phyloP scores from a whole-genome alignment of 495 filamentous ascomycete species.

The Friedmanniomyces simplex region DNA sequence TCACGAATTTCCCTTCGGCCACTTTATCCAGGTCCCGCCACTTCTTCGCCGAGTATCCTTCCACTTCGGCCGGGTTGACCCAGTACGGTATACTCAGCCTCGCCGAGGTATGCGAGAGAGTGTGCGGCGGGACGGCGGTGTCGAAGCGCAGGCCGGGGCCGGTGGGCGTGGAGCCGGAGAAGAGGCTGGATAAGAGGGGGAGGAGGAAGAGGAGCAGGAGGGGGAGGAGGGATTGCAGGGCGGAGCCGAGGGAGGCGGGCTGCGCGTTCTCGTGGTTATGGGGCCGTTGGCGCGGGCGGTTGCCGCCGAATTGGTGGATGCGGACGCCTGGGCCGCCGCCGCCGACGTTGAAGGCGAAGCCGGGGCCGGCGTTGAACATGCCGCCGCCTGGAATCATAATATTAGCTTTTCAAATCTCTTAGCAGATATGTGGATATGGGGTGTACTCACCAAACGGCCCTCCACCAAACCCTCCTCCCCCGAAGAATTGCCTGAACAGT shows the following conservation, averaged over 20 bases:
- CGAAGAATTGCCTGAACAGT: conserved; percentile 91
- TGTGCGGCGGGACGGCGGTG: conserved; percentile 50
- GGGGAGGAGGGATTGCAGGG: conserved; percentile 58
- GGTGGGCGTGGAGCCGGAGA: conserved; percentile 46
- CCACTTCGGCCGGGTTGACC: conserved; percentile 67
- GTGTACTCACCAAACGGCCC: conserved; percentile 54
- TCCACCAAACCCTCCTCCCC: conserved; percentile 49
- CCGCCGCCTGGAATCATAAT: conserved; percentile 29
- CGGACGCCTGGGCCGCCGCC: conserved; percentile 34
- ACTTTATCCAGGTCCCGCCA: conserved; percentile 61
- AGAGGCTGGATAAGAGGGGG: conserved; percentile 71
- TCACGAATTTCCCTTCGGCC: conserved; percentile 64
- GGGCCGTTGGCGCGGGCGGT: conserved; percentile 29
- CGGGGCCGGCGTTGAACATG: conserved; percentile 40
- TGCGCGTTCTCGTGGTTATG: conserved; percentile 22
- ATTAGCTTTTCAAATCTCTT: conserved; percentile 19
- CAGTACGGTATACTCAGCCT: conserved; percentile 69
- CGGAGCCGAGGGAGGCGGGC: conserved; percentile 7
- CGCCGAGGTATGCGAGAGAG: conserved; percentile 58
- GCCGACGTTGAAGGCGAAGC: conserved; percentile 87
- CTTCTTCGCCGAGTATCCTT: conserved; percentile 53
- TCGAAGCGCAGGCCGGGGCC: conserved; percentile 66
- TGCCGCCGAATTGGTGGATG: conserved; percentile 48
- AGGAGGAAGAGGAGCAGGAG: conserved; percentile 82
- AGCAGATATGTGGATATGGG: neutral